phyloP scores from a whole-genome alignment of 441 rosid species.

The Croton laevigatus region DNA sequence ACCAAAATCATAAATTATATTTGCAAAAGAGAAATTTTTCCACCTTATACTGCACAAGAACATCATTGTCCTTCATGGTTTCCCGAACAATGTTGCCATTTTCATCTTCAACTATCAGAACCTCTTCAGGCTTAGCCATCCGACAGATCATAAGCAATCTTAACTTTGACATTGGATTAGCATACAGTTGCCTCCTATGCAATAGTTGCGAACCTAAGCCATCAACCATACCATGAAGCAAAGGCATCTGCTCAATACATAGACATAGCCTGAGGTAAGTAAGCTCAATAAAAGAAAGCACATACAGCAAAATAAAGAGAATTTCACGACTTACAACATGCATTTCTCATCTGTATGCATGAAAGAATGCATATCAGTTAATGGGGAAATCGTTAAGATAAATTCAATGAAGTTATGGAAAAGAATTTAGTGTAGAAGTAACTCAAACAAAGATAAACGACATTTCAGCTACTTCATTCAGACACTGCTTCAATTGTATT shows the following conservation, averaged over 20 bases:
- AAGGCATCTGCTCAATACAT: conserved; percentile 53
- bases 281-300: conserved; percentile 18
- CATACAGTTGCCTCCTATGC: conserved; percentile 93
- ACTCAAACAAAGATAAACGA: conserved; percentile 59
- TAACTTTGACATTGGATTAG: conserved; percentile 85
- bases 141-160: conserved; percentile 97
- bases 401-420: not conserved
- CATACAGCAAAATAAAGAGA: not conserved
- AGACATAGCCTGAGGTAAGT: conserved; percentile 17
- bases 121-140: conserved; percentile 99
- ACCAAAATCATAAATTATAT: not conserved
- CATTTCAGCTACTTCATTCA: too few relatives aligned
- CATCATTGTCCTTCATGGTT: conserved; percentile 99
- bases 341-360: not conserved
- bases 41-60: conserved; percentile 99
- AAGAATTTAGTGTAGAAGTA: conserved; percentile 11
- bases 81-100: conserved; percentile 99
- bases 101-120: conserved; percentile 99
- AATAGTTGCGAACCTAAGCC: conserved; percentile 79
- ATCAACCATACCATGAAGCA: conserved; percentile 77
- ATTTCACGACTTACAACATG: not conserved
- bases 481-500: too few relatives aligned
- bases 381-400: not conserved
- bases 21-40: conserved; percentile 8
- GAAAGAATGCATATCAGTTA: not conserved